Evolutionary conservation across 805 yeast genomes (phyloP).

Genomic region (Monosporozyma aquatica): DNA sequence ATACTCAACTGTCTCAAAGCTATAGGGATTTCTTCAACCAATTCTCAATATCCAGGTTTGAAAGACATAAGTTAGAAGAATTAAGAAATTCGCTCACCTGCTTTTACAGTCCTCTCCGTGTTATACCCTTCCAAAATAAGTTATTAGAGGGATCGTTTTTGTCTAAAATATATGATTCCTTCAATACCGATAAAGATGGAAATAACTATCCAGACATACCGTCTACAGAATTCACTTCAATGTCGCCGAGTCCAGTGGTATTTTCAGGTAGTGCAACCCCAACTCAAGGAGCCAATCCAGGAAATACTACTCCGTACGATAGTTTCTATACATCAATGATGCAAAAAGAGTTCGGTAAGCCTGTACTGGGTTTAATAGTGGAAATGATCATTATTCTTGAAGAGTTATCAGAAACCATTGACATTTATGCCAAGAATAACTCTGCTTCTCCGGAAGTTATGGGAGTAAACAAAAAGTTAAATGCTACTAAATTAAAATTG

Average conservation of each 20-base stretch:
- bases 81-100: constrained; percentile 38
- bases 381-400: constrained; percentile 29
- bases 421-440: constrained; percentile 3
- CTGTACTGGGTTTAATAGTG: constrained; percentile 23
- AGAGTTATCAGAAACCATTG: constrained; percentile 15
- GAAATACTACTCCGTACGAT: constrained; percentile 2
- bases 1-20: constrained; percentile 32
- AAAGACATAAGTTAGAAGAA: constrained; percentile 26
- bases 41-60: constrained; percentile 30
- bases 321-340: constrained; percentile 26
- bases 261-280: constrained; percentile 27
- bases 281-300: background rate
- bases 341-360: constrained; percentile 28
- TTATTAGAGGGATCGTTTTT: constrained; percentile 13
- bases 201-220: background rate
- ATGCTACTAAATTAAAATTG: constrained; percentile 9
- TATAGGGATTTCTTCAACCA: constrained; percentile 39
- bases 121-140: constrained; percentile 29
- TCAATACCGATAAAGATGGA: background rate
- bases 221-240: background rate
- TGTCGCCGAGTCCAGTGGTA: background rate
- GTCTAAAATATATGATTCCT: background rate
- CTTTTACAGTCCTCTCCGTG: constrained; percentile 33
- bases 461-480: constrained; percentile 10
- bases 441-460: constrained; percentile 4